A percentile compares a stretch with the other conserved stretches of the same genome.
Evolutionary conservation across 164 flowering plant genomes (phyloP).

Genomic region (Chloranthus sessilifolius): DNA sequence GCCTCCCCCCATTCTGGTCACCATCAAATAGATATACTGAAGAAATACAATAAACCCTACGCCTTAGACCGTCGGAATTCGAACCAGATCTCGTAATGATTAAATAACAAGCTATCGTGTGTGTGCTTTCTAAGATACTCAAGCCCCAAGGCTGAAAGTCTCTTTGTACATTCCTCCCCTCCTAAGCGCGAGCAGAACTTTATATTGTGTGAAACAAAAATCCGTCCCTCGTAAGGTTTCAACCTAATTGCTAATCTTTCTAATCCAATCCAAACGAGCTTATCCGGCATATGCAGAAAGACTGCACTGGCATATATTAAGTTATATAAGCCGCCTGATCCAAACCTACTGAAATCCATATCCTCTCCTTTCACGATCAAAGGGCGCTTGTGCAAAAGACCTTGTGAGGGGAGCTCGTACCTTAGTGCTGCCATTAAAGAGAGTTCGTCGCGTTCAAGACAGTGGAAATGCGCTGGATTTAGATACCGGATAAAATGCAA

Average conservation of each 20-base stretch:
- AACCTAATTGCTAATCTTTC: constrained; percentile 61
- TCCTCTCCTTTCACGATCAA: constrained; percentile 81
- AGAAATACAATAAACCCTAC: constrained; percentile 14
- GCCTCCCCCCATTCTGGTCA: too few relatives aligned
- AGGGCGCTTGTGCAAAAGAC: constrained; percentile 78
- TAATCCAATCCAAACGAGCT: constrained; percentile 89
- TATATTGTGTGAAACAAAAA: constrained; percentile 86
- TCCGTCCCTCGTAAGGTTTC: constrained; percentile 71
- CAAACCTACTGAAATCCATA: constrained; percentile 83
- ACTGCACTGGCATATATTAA: constrained; percentile 97
- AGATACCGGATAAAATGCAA: constrained; percentile 83
- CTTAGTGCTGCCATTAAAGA: constrained; percentile 90
- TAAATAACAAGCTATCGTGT: constrained; percentile 94
- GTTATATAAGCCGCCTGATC: constrained; percentile 54
- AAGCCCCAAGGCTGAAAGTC: constrained; percentile 62
- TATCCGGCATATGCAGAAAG: constrained; percentile 92
- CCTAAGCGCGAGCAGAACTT: constrained; percentile 92
- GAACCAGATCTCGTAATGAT: constrained; percentile 95
- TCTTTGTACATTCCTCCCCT: constrained; percentile 78
- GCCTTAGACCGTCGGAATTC: constrained; percentile 57
- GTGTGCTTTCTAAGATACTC: constrained; percentile 79
- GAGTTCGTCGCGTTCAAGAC: constrained; percentile 86
- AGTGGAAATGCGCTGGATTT: constrained; percentile 60
- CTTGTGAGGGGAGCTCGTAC: constrained; percentile 95
- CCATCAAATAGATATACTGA: too few relatives aligned